Percentiles rank a stretch among this genome's conserved stretches.
These are phyloP conservation scores for Chlorella vulgaris DNA, from an alignment of 139 green algal genomes.

Conservation along the genomic window DNA sequence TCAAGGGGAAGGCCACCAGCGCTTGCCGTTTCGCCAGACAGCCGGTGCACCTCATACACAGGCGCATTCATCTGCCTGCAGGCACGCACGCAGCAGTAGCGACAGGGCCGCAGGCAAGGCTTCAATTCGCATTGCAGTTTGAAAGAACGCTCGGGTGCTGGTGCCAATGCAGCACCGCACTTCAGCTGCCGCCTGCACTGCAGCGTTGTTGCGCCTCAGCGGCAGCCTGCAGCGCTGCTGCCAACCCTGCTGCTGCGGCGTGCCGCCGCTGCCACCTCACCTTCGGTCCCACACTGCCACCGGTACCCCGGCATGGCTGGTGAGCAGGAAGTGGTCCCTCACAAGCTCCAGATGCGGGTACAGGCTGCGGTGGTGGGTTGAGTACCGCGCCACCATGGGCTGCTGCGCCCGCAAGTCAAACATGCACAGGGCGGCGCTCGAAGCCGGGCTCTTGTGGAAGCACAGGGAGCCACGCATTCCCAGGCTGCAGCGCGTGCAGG, in stretches of 20 bases:
- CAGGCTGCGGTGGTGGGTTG: constrained; percentile 47
- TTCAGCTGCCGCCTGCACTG: too few species aligned
- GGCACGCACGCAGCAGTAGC: background rate
- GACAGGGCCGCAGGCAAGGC: background rate
- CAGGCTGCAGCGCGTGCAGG: constrained; percentile 26
- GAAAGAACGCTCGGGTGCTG: too few species aligned
- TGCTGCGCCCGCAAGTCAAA: constrained; percentile 12
- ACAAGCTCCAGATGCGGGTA: constrained; percentile 41
- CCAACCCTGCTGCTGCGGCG: too few species aligned
- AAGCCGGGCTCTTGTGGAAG: constrained; percentile 48
- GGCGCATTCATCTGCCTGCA: constrained; percentile 28
- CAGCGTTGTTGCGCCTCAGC: background rate
- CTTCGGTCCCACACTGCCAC: constrained; percentile 49
- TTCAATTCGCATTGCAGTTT: background rate
- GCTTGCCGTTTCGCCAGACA: background rate
- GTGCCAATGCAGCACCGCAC: too few species aligned
- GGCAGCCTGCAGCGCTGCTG: too few species aligned
- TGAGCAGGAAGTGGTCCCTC: constrained; percentile 50
- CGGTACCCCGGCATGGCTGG: constrained; percentile 45
- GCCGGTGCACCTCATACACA: constrained; percentile 24
- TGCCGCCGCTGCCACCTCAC: constrained; percentile 6
- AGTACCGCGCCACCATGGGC: constrained; percentile 44
- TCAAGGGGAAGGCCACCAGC: background rate
- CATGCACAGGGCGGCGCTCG: constrained; percentile 13
- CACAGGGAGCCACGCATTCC: constrained; percentile 37